Conservation (phyloP, 768 basidiomycete genomes). For the Macrolepiota dolichaula region DNA sequence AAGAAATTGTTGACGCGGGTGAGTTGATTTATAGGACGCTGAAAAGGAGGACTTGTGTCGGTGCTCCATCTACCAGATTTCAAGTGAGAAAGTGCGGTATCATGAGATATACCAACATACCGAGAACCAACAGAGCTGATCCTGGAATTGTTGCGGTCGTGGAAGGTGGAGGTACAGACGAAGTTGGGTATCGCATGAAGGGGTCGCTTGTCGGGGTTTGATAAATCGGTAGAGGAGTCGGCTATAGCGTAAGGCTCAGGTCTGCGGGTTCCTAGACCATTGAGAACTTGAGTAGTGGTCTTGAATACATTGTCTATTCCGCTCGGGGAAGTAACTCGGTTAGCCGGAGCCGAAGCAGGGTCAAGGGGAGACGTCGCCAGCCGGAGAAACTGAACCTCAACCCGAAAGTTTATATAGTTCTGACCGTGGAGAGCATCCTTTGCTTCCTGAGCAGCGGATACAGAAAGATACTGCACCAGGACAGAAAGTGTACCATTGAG, state of each 20-base stretch:
- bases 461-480: conserved; percentile 59
- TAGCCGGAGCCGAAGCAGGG: neutral
- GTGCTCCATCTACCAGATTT: neutral
- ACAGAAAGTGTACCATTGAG: conserved; percentile 45
- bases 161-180: neutral
- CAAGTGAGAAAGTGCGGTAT: neutral
- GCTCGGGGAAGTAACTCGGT: neutral
- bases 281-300: neutral
- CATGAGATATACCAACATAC: neutral
- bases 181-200: conserved; percentile 7
- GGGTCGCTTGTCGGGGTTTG: neutral
- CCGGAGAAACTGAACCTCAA: conserved; percentile 32
- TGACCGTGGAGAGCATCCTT: conserved; percentile 60
- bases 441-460: conserved; percentile 60
- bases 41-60: neutral
- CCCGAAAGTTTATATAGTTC: conserved; percentile 47
- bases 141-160: neutral
- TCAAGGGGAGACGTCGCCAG: conserved; percentile 11
- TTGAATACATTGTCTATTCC: neutral
- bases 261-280: neutral
- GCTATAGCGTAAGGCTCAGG: neutral
- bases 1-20: conserved; percentile 2
- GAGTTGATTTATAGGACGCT: neutral
- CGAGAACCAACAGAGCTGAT: neutral
- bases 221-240: neutral